Evolutionary conservation across 2,329 filamentous ascomycete species (phyloP).

Genomic region (Ophiostoma australiae): DNA sequence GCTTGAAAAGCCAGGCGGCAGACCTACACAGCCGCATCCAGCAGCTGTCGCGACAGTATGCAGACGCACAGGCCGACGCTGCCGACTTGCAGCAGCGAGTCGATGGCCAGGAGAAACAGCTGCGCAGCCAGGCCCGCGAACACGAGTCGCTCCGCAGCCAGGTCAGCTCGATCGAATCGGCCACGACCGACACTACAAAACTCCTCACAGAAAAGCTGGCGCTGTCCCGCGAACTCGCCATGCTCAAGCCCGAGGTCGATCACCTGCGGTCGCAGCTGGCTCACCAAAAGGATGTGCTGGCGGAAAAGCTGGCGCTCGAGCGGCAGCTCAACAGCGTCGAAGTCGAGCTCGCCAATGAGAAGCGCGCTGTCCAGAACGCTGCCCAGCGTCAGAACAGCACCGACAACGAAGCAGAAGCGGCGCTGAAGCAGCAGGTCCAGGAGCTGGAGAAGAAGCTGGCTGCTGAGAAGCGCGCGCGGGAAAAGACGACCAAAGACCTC

Average conservation of each 20-base stretch:
- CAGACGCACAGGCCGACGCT: conserved; percentile 42
- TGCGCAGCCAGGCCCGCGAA: conserved; percentile 47
- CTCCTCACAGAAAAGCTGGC: conserved; percentile 56
- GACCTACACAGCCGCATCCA: conserved; percentile 58
- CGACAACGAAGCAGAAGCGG: conserved; percentile 30
- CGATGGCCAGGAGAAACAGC: conserved; percentile 43
- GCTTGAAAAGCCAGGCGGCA: conserved; percentile 58
- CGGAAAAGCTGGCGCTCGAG: conserved; percentile 75
- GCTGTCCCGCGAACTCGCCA: conserved; percentile 48
- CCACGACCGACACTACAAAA: conserved; percentile 65
- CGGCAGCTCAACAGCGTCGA: conserved; percentile 72
- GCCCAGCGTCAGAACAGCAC: conserved; percentile 34
- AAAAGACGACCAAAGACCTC: conserved; percentile 37
- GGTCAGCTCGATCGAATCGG: conserved; percentile 60
- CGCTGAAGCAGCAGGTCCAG: conserved; percentile 32
- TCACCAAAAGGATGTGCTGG: conserved; percentile 62
- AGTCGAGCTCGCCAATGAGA: conserved; percentile 78
- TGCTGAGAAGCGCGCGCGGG: conserved; percentile 38
- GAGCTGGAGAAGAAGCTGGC: conserved; percentile 42
- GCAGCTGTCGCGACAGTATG: conserved; percentile 38
- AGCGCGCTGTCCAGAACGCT: conserved; percentile 59
- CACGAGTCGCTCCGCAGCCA: conserved; percentile 58
- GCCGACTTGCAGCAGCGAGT: conserved; percentile 41
- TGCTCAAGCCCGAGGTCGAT: conserved; percentile 52
- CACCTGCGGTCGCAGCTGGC: conserved; percentile 51